phyloP scores from a whole-genome alignment of 495 filamentous ascomycete genomes.

The Penicillium macrosclerotiorum region DNA sequence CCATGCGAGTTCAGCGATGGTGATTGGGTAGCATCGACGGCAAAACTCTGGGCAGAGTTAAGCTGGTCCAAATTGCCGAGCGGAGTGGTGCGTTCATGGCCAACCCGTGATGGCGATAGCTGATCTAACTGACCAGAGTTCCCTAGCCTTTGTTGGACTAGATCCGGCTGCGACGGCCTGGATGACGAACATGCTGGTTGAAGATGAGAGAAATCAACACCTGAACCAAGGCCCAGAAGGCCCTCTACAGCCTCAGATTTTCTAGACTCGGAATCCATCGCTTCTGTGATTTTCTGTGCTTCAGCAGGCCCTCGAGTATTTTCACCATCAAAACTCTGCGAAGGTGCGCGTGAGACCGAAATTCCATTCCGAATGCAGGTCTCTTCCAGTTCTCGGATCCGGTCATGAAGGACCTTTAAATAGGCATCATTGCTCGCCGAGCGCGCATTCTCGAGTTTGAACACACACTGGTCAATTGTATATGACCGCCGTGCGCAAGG shows the following conservation, averaged over 20 bases:
- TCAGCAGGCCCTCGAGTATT: not conserved
- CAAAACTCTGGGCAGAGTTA: not conserved
- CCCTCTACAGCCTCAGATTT: slow-evolving; percentile 25
- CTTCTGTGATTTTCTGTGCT: slow-evolving; percentile 1
- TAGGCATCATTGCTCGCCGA: slow-evolving; percentile 41
- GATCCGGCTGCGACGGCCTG: not conserved
- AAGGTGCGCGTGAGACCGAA: slow-evolving; percentile 14
- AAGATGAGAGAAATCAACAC: not conserved
- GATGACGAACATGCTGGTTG: not conserved
- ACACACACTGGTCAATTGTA: slow-evolving; percentile 35
- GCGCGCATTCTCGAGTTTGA: slow-evolving; percentile 34
- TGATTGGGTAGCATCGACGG: slow-evolving; percentile 10
- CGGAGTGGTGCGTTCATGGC: slow-evolving; percentile 3
- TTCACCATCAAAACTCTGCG: slow-evolving; percentile 1
- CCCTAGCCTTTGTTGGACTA: not conserved
- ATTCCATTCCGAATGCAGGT: slow-evolving; percentile 31
- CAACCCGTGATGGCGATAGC: not conserved
- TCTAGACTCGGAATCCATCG: slow-evolving; percentile 13
- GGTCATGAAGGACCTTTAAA: slow-evolving; percentile 33
- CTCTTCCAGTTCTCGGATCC: slow-evolving; percentile 38
- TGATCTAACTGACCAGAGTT: slow-evolving; percentile 1
- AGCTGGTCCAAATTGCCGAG: not conserved
- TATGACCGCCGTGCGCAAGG: slow-evolving; percentile 37
- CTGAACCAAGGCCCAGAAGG: slow-evolving; percentile 18
- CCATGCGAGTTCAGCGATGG: slow-evolving; percentile 23